Percentiles rank a stretch among this genome's conserved stretches.
Conservation (phyloP, 192 early-diverging fungal genomes). For the Diversispora eburnea region DNA sequence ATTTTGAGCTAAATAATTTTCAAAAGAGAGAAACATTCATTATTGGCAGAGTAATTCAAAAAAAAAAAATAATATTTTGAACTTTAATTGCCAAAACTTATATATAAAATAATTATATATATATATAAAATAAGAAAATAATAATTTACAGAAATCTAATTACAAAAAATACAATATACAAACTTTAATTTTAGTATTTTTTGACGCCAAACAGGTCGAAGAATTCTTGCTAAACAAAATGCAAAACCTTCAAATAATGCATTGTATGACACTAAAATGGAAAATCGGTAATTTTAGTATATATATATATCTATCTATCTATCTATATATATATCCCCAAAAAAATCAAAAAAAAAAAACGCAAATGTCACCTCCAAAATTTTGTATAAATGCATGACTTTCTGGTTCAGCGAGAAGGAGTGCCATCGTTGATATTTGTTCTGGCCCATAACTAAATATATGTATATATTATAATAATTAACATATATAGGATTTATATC, state of each 20-base stretch:
- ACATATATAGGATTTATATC: not conserved
- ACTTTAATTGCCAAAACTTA: no score
- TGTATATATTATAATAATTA: not conserved
- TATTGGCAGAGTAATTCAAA: no score
- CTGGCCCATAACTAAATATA: slow-evolving; percentile 13
- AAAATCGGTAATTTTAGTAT: no score
- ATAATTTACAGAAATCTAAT: not conserved
- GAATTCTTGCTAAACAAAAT: slow-evolving; percentile 20
- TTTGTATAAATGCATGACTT: slow-evolving; percentile 5
- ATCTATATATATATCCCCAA: not conserved
- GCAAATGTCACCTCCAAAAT: not conserved
- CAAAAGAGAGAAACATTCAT: no score
- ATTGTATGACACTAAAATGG: not conserved
- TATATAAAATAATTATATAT: no score
- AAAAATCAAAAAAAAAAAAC: not conserved
- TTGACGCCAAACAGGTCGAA: slow-evolving; percentile 25
- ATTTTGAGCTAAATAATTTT: no score
- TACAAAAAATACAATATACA: not conserved
- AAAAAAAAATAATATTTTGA: no score
- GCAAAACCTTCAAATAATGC: slow-evolving; percentile 20
- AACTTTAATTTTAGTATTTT: slow-evolving; percentile 15
- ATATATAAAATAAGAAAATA: not conserved
- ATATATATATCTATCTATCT: not conserved
- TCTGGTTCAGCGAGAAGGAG: not conserved
- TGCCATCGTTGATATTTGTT: slow-evolving; percentile 20